A percentile compares a stretch with the other conserved stretches of the same genome.
These are phyloP conservation scores for Xylaria sp. DNA, from an alignment of 495 filamentous ascomycete genomes.

Conservation along the genomic window DNA sequence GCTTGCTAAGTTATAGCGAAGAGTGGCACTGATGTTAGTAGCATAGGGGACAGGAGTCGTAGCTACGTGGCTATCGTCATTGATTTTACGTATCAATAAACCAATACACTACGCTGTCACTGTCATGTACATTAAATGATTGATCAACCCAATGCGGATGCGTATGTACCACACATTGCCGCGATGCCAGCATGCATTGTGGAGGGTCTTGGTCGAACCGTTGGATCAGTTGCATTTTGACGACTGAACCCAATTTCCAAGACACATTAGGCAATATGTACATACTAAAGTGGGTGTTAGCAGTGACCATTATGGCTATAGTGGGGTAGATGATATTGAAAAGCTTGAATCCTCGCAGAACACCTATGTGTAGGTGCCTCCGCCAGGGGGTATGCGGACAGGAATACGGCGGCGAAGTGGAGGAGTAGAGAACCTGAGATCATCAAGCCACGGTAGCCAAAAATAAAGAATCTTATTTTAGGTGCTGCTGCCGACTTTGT, in stretches of 20 bases:
- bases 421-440: background rate
- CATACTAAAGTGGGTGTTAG: background rate
- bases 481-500: background rate
- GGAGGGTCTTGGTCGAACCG: background rate
- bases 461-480: background rate
- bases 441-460: background rate
- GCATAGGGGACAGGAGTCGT: background rate
- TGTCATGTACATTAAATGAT: background rate
- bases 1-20: background rate
- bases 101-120: too few species aligned
- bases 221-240: constrained; percentile 7
- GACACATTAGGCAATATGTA: background rate
- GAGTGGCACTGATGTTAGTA: background rate
- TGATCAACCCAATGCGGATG: background rate
- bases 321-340: too few species aligned
- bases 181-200: background rate
- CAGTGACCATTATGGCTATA: background rate
- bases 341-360: background rate
- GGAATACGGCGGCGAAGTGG: background rate
- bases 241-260: background rate
- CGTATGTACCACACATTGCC: background rate
- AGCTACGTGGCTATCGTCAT: background rate
- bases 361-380: background rate
- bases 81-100: constrained; percentile 3
- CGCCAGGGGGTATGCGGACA: background rate